These are phyloP conservation scores for Erodium trifolium DNA, from an alignment of 441 rosid genomes.

Conservation along the genomic window DNA sequence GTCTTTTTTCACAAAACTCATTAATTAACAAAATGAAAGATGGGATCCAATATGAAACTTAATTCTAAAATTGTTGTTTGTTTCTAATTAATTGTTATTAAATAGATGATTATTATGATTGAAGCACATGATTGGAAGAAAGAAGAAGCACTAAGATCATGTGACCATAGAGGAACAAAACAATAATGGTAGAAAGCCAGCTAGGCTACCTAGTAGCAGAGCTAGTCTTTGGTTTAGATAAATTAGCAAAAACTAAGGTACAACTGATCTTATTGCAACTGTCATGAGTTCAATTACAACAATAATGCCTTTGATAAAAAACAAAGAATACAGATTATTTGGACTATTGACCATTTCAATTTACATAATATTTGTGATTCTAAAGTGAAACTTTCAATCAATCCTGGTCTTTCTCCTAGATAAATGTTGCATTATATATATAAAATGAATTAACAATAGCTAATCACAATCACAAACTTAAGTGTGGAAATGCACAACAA, in stretches of 20 bases:
- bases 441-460: too few species aligned
- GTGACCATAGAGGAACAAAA: not conserved
- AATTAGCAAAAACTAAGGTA: not conserved
- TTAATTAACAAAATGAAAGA: not conserved
- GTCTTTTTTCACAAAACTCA: not conserved
- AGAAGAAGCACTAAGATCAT: not conserved
- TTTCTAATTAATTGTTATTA: not conserved
- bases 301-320: too few species aligned
- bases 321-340: too few species aligned
- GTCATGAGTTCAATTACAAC: not conserved
- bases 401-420: too few species aligned
- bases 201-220: not conserved
- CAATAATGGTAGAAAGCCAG: not conserved
- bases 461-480: not conserved
- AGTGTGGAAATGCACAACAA: not conserved
- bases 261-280: not conserved
- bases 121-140: not conserved
- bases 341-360: too few species aligned
- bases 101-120: not conserved
- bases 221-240: not conserved
- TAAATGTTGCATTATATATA: too few species aligned
- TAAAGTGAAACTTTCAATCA: too few species aligned
- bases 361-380: too few species aligned
- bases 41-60: not conserved
- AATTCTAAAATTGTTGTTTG: not conserved